These are phyloP conservation scores for Syncephalis fuscata DNA, from an alignment of 371 early-diverging fungal genomes.

Conservation along the genomic window DNA sequence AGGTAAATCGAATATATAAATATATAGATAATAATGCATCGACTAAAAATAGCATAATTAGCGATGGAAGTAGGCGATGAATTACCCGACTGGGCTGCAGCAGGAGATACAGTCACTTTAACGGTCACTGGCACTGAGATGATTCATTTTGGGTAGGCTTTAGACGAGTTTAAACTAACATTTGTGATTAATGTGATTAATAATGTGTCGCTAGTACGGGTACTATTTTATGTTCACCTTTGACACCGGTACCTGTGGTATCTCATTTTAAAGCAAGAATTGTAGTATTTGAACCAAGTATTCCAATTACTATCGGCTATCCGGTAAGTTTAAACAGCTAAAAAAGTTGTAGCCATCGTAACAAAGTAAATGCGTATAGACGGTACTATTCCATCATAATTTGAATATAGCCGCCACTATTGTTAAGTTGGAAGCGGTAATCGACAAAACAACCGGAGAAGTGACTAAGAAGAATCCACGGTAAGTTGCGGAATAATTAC, in stretches of 20 bases:
- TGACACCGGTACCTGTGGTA: conserved; percentile 49
- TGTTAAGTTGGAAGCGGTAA: conserved; percentile 40
- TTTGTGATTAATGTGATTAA: too few species aligned
- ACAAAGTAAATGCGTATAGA: conserved; percentile 10
- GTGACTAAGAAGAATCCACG: conserved; percentile 69
- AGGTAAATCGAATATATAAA: too few species aligned
- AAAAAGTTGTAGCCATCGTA: neutral
- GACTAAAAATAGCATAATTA: too few species aligned
- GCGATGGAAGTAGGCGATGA: conserved; percentile 58
- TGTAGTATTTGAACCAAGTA: conserved; percentile 76
- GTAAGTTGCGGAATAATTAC: too few species aligned
- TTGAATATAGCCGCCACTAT: conserved; percentile 61
- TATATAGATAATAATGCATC: too few species aligned
- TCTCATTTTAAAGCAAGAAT: conserved; percentile 66
- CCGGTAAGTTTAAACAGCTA: conserved; percentile 29
- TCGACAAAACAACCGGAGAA: conserved; percentile 76
- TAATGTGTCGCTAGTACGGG: conserved; percentile 33
- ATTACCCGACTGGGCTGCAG: conserved; percentile 69
- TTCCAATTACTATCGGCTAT: conserved; percentile 84
- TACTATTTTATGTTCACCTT: conserved; percentile 54
- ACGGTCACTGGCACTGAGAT: conserved; percentile 65
- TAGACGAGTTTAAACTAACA: too few species aligned
- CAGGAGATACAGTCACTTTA: conserved; percentile 78
- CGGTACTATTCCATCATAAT: conserved; percentile 67
- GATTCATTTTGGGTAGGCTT: conserved; percentile 44